Conservation (phyloP, 2,329 filamentous ascomycete genomes). For the Atkinsonella texensis region DNA sequence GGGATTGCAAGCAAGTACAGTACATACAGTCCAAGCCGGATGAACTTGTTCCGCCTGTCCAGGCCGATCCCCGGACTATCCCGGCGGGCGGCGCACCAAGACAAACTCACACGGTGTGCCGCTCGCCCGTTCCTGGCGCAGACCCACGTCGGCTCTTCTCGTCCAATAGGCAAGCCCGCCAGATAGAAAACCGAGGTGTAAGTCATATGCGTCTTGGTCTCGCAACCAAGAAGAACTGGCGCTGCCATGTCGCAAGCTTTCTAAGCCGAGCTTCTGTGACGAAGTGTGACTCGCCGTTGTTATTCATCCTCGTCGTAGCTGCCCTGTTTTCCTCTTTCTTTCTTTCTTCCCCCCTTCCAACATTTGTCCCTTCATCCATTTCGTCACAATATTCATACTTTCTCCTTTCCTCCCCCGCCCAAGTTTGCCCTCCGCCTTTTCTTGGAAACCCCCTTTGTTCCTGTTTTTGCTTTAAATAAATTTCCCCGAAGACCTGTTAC, state of each 20-base stretch:
- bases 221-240: no score
- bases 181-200: conserved; percentile 1
- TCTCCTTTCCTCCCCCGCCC: no score
- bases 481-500: no score
- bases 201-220: not conserved
- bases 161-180: not conserved
- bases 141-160: not conserved
- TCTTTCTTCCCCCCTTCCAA: not conserved
- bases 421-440: no score
- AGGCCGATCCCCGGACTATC: conserved; percentile 6
- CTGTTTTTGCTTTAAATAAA: no score
- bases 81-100: conserved; percentile 1
- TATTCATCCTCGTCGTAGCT: not conserved
- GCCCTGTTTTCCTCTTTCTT: not conserved
- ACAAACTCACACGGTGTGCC: not conserved
- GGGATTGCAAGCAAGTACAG: no score
- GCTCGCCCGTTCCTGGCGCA: not conserved
- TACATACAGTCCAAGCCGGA: no score
- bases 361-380: no score
- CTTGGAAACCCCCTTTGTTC: no score
- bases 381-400: no score
- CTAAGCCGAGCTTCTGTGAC: not conserved
- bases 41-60: no score
- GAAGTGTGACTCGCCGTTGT: not conserved
- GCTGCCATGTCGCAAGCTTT: not conserved